phyloP scores from a whole-genome alignment of 768 basidiomycete genomes.

The Lentinula sp. region DNA sequence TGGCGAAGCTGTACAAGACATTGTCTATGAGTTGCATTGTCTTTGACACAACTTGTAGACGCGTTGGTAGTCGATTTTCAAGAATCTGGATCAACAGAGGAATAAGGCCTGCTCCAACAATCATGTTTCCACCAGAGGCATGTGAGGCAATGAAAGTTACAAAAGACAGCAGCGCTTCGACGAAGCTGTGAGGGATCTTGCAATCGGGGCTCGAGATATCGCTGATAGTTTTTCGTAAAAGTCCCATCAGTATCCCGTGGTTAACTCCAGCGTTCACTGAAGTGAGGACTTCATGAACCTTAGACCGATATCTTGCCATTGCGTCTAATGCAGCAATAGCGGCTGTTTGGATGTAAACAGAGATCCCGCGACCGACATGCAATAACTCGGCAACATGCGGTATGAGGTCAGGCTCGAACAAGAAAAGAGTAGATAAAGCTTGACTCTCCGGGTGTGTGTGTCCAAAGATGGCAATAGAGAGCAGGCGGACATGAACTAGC shows the following conservation, averaged over 20 bases:
- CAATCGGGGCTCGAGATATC: slow-evolving; percentile 67
- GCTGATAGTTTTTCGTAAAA: slow-evolving; percentile 74
- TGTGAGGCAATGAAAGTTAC: slow-evolving; percentile 84
- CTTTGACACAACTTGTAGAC: slow-evolving; percentile 77
- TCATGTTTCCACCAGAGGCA: slow-evolving; percentile 84
- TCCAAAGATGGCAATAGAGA: slow-evolving; percentile 88
- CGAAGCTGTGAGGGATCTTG: slow-evolving; percentile 62
- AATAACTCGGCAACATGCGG: slow-evolving; percentile 84
- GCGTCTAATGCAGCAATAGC: slow-evolving; percentile 90
- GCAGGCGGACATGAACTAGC: slow-evolving; percentile 71
- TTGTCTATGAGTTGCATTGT: slow-evolving; percentile 91
- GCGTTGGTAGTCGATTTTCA: slow-evolving; percentile 64
- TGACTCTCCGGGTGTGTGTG: slow-evolving; percentile 79
- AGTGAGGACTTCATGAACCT: slow-evolving; percentile 80
- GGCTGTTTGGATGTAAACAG: slow-evolving; percentile 70
- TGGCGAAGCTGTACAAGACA: slow-evolving; percentile 83
- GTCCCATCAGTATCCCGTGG: slow-evolving; percentile 89
- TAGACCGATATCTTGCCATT: slow-evolving; percentile 76
- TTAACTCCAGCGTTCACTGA: slow-evolving; percentile 94
- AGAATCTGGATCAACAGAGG: slow-evolving; percentile 86
- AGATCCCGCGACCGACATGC: slow-evolving; percentile 69
- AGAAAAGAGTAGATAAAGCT: slow-evolving; percentile 76
- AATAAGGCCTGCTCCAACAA: slow-evolving; percentile 89
- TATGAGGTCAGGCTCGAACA: slow-evolving; percentile 93
- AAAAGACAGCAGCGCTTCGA: slow-evolving; percentile 82